Conservation (phyloP, 176 grass and related monocot genomes). For the Aegilops tauschii region DNA sequence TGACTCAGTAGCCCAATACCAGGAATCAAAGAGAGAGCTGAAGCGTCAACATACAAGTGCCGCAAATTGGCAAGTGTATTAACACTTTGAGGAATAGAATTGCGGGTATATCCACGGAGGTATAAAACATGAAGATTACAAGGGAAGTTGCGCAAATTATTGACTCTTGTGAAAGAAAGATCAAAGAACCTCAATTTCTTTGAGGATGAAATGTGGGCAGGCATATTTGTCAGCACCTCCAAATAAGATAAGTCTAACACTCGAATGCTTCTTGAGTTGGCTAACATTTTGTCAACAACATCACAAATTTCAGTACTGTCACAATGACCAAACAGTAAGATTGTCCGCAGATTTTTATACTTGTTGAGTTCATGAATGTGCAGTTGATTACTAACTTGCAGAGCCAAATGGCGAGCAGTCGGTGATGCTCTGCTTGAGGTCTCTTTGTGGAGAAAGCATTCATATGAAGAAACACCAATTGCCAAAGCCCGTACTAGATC, state of each 20-base stretch:
- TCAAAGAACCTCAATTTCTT: neutral
- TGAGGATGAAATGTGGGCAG: neutral
- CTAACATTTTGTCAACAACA: neutral
- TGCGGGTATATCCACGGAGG: neutral
- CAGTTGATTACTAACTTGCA: constrained; percentile 3
- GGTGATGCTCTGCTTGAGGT: neutral
- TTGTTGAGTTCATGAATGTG: neutral
- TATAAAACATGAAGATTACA: neutral
- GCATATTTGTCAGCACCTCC: neutral
- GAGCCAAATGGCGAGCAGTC: neutral
- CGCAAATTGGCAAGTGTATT: constrained; percentile 27
- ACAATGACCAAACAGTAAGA: neutral
- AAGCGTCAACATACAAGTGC: constrained; percentile 19
- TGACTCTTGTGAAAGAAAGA: constrained; percentile 2
- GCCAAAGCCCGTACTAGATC: neutral
- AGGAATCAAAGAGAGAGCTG: neutral
- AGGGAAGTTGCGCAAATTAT: neutral
- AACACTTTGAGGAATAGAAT: constrained; percentile 14
- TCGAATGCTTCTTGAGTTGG: neutral
- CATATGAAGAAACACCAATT: constrained; percentile 1
- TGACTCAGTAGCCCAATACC: constrained; percentile 36
- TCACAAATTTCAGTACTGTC: neutral
- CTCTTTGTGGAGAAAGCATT: neutral
- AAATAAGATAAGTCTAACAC: neutral
- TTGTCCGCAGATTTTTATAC: constrained; percentile 5